Conservation (phyloP, 73 alveolate genomes). For the Blepharisma stoltei region DNA sequence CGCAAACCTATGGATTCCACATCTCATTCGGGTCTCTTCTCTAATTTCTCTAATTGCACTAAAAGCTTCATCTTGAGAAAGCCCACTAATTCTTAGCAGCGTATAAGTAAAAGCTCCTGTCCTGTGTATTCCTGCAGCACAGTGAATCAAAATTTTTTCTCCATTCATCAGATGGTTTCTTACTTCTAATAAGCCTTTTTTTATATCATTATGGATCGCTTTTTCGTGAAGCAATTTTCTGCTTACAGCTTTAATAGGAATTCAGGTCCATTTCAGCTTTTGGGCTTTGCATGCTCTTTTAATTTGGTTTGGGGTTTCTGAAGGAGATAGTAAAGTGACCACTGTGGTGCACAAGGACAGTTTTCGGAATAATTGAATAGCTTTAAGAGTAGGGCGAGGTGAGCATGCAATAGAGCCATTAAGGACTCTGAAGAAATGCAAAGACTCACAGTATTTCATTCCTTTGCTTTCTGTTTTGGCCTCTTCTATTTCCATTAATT, state of each 20-base stretch:
- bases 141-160: constrained; percentile 48
- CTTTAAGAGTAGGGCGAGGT: neutral
- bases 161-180: neutral
- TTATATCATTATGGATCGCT: neutral
- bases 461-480: too few species aligned
- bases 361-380: neutral
- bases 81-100: constrained; percentile 58
- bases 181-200: neutral
- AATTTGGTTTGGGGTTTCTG: neutral
- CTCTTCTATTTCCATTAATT: too few species aligned
- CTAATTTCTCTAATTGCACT: neutral
- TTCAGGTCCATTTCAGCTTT: neutral
- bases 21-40: neutral
- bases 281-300: neutral
- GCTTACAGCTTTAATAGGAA: constrained; percentile 23
- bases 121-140: constrained; percentile 90
- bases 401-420: neutral
- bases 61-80: neutral
- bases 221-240: neutral
- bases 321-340: neutral
- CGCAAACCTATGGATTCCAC: neutral
- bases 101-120: constrained; percentile 68
- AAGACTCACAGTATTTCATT: too few species aligned
- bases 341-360: neutral
- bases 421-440: neutral